These are phyloP conservation scores for Hymenochaete sp. DNA, from an alignment of 1,284 basidiomycete species.

Conservation along the genomic window DNA sequence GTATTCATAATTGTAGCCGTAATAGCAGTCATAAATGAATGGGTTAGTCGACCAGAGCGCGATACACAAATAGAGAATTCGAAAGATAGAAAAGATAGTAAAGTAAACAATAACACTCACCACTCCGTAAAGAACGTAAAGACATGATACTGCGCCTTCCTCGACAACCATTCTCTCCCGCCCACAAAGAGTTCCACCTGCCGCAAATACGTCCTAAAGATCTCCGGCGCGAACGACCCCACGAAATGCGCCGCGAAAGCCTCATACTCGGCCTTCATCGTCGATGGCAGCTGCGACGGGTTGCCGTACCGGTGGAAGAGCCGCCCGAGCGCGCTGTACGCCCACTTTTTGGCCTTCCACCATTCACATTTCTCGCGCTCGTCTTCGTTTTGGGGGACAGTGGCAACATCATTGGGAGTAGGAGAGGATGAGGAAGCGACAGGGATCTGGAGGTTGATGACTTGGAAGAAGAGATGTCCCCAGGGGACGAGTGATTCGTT, in stretches of 20 bases:
- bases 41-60: too few relatives aligned
- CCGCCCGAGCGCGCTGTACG: conserved; percentile 64
- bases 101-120: conserved; percentile 35
- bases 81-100: not conserved
- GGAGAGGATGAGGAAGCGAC: too few relatives aligned
- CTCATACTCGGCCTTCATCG: conserved; percentile 60
- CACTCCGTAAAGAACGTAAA: conserved; percentile 81
- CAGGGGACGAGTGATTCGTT: conserved; percentile 71
- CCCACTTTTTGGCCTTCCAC: conserved; percentile 90
- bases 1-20: conserved; percentile 1
- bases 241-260: conserved; percentile 74
- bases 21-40: too few relatives aligned
- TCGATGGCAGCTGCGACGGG: conserved; percentile 71
- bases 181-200: conserved; percentile 68
- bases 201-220: conserved; percentile 68
- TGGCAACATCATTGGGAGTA: too few relatives aligned
- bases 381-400: conserved; percentile 64
- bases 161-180: conserved; percentile 68
- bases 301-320: conserved; percentile 78
- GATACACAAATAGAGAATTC: too few relatives aligned
- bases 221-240: conserved; percentile 72
- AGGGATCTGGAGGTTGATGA: conserved; percentile 64
- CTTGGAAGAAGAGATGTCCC: conserved; percentile 73
- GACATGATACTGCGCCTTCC: conserved; percentile 73
- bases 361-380: conserved; percentile 71